A percentile compares a stretch with the other conserved stretches of the same genome.
Evolutionary conservation across 768 basidiomycete genomes (phyloP).

Genomic region (Auricularia cornea): DNA sequence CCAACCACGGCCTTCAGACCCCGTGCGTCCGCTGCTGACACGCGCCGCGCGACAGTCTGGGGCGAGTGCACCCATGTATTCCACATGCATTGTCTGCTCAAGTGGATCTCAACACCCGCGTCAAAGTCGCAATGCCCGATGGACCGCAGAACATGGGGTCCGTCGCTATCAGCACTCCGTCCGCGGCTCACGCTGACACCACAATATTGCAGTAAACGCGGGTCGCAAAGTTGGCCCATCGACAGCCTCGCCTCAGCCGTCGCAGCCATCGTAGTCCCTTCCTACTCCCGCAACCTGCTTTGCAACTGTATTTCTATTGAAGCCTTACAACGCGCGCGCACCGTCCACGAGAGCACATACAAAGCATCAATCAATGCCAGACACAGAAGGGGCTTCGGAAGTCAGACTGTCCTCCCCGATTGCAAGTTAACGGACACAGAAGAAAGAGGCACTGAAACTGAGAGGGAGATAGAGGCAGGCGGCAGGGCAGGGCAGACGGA

Average conservation of each 20-base stretch:
- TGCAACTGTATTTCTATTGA: neutral
- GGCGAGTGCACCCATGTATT: slow-evolving; percentile 97
- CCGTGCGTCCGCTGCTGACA: neutral
- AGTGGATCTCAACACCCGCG: slow-evolving; percentile 86
- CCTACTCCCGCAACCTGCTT: neutral
- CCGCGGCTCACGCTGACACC: neutral
- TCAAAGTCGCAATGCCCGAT: slow-evolving; percentile 98
- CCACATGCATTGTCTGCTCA: slow-evolving; percentile 96
- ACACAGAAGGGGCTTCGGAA: neutral
- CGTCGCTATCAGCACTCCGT: slow-evolving; percentile 14
- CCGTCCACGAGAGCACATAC: neutral
- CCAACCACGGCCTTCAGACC: slow-evolving; percentile 1
- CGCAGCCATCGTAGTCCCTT: neutral
- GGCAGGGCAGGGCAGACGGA: neutral
- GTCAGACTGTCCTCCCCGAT: too few species aligned
- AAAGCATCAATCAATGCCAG: neutral
- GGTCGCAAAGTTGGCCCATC: neutral
- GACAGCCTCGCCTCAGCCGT: neutral
- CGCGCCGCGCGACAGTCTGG: slow-evolving; percentile 67
- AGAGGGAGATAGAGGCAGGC: neutral
- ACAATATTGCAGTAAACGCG: neutral
- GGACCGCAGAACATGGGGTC: slow-evolving; percentile 91
- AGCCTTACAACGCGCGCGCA: neutral
- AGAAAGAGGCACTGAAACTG: neutral
- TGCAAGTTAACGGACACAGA: slow-evolving; percentile 1